Base-by-base conservation (phyloP, 2,329 filamentous ascomycete species). In the Apiospora pterosperma region DNA sequence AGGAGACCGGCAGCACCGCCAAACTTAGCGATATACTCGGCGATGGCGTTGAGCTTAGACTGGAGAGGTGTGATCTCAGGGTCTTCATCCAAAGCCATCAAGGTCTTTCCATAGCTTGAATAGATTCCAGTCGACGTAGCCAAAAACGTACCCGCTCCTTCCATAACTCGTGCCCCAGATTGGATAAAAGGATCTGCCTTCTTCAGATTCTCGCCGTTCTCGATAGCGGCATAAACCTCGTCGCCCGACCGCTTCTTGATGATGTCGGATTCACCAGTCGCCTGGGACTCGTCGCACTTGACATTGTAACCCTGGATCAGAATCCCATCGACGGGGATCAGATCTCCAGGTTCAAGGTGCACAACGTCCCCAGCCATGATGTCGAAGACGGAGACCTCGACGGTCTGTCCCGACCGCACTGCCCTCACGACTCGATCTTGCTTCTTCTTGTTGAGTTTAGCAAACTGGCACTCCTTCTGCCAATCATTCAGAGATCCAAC, bases 121-220 rank as follows among this genome's bases (percentile, higher is more conserved):
- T 91, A 87, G 38, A 90, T 80, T 65, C 91, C 91, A 36, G 90
- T 90, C 19, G 89, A 90, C 1, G 91, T 93, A 66, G 89, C 88
- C 76, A 93, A 81, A 71, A 88, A 93, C 2, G 88, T 92, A 14
- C 91, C 91, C 10, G 92, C 86, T 55, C 91, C 91, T 74, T 93
- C 90, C 78, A 92, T 90, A 65, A 93, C 90, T 67, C 90, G 90
- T 62, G 88, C 85, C 36, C 91, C 94, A 36, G 93, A 97, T 69
- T 97, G 92, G 71, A 97, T 92, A 70, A 94, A 92, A 0, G 91
- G 91, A 68, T 94, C 91, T 77, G 93, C 84, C 76, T 93, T 93
- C 79, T 87, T 89, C 28, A 90, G 81, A 58, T 82, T 82, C 48
- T 90, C 85, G 69, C 87, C 81, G 67, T 85, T 87, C 69, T 91